Evolutionary conservation across 352 stramenopile species (phyloP).

Genomic region (Phytophthora cryptogea): DNA sequence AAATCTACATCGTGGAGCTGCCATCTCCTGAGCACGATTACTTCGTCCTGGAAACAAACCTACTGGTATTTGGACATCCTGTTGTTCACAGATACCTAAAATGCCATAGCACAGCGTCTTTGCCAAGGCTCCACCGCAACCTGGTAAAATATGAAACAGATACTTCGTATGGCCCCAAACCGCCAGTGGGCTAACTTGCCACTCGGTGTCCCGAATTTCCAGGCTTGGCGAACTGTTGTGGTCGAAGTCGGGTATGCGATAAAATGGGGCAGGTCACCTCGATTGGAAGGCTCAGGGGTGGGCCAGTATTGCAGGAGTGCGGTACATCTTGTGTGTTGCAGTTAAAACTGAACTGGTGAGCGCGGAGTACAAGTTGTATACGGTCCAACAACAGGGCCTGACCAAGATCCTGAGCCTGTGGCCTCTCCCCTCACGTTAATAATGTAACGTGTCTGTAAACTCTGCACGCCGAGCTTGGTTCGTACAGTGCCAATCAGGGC

Average conservation of each 20-base stretch:
- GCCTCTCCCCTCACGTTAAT: neutral
- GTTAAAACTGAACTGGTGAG: neutral
- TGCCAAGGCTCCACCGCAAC: neutral
- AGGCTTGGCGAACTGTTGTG: neutral
- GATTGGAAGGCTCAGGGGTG: neutral
- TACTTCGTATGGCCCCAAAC: too few species aligned
- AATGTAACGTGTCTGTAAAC: too few species aligned
- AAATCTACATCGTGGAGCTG: slow-evolving; percentile 2
- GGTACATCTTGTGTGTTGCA: neutral
- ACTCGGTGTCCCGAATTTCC: neutral
- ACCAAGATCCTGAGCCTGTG: neutral
- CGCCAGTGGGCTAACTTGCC: neutral
- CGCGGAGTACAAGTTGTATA: slow-evolving; percentile 1
- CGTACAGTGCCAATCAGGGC: too few species aligned
- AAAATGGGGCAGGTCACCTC: neutral
- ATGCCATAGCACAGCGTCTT: neutral
- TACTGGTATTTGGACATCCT: too few species aligned
- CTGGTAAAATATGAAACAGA: neutral
- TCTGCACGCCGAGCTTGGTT: too few species aligned
- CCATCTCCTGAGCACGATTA: neutral
- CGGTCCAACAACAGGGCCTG: neutral
- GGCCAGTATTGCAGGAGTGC: neutral
- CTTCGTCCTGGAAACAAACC: too few species aligned
- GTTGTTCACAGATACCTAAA: neutral
- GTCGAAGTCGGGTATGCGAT: neutral